Conservation (phyloP, 179 eudicot genomes). For the Vitellaria paradoxa region DNA sequence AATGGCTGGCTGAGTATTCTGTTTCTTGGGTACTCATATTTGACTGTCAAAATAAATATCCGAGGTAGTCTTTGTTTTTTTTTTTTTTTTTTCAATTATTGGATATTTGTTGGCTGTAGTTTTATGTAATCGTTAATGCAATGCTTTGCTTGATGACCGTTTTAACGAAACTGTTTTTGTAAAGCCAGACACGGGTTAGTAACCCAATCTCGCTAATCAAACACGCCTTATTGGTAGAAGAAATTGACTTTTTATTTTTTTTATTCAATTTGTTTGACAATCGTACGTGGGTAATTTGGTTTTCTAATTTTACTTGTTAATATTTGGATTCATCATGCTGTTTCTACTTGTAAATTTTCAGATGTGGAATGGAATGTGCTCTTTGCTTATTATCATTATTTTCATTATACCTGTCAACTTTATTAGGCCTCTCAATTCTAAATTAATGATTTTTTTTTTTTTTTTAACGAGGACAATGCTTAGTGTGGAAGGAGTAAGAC, state of each 20-base stretch:
- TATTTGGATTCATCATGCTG: neutral
- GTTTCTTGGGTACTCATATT: constrained; percentile 10
- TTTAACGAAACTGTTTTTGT: neutral
- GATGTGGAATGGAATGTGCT: neutral
- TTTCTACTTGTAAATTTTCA: neutral
- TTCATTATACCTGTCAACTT: neutral
- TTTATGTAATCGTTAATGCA: constrained; percentile 1
- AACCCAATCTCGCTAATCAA: too few relatives aligned
- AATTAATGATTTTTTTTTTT: neutral
- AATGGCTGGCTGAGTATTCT: constrained; percentile 11
- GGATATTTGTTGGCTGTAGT: constrained; percentile 7
- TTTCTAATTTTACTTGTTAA: neutral
- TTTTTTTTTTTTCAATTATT: neutral
- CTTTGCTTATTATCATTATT: neutral
- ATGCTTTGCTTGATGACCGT: neutral
- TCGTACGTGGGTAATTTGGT: neutral
- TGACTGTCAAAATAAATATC: constrained; percentile 6
- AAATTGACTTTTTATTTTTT: constrained; percentile 8
- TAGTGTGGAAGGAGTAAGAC: too few relatives aligned
- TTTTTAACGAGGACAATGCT: neutral
- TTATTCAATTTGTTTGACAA: neutral
- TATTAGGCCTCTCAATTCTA: neutral
- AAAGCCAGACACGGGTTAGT: neutral
- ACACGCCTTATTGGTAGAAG: neutral
- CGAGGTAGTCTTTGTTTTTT: constrained; percentile 4